phyloP scores from a whole-genome alignment of 1,139 yeast species.

The Diutina catenulata region DNA sequence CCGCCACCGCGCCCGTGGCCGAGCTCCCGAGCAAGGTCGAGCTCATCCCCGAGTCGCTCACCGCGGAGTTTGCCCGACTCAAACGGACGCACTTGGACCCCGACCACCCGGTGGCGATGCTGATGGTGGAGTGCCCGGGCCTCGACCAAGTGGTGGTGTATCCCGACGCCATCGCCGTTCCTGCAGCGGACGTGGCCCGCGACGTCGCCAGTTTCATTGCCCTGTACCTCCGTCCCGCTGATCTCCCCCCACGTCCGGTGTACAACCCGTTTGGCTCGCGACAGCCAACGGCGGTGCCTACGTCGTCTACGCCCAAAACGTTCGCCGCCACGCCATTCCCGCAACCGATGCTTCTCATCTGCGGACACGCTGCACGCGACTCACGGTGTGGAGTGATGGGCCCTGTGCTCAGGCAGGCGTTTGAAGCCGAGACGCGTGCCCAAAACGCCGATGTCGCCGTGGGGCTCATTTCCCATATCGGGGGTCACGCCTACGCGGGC shows the following conservation, averaged over 20 bases:
- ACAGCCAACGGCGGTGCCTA: not conserved
- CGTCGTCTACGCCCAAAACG: not conserved
- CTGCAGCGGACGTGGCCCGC: constrained; percentile 16
- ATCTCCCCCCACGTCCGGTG: constrained; percentile 9
- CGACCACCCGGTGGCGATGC: constrained; percentile 39
- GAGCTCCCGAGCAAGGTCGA: constrained; percentile 54
- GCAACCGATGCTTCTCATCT: constrained; percentile 33
- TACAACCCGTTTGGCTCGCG: constrained; percentile 22
- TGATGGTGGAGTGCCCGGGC: constrained; percentile 20
- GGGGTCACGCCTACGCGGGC: constrained; percentile 76
- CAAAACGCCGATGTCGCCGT: constrained; percentile 25
- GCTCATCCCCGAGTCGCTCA: constrained; percentile 29
- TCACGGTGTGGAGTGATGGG: constrained; percentile 56
- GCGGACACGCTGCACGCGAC: constrained; percentile 60
- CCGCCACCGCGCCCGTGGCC: constrained; percentile 26
- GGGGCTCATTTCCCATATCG: constrained; percentile 56
- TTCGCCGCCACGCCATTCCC: constrained; percentile 8
- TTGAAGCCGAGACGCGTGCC: constrained; percentile 25
- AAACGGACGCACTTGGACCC: constrained; percentile 25
- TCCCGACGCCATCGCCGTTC: constrained; percentile 43
- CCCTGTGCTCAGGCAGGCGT: constrained; percentile 42
- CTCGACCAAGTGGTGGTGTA: constrained; percentile 25
- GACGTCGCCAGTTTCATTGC: constrained; percentile 29
- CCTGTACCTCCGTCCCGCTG: constrained; percentile 25
- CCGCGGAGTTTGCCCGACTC: constrained; percentile 18